Percentiles rank a stretch among this genome's conserved stretches.
phyloP scores from a whole-genome alignment of 2,329 filamentous ascomycete genomes.

The Rosellinia necatrix region DNA sequence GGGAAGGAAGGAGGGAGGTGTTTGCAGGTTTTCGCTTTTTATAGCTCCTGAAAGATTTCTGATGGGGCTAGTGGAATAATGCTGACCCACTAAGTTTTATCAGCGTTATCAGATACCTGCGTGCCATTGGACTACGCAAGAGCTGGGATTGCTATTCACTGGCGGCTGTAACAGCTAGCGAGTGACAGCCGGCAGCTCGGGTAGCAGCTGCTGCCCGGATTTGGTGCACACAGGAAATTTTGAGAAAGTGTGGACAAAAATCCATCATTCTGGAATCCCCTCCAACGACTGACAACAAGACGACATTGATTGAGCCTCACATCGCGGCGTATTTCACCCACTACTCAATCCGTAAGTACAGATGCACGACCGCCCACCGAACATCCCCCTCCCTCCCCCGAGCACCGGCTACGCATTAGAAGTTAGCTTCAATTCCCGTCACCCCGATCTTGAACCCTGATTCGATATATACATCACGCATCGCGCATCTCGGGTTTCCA shows the following conservation, averaged over 20 bases:
- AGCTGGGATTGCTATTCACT: too few species aligned
- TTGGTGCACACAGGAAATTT: constrained; percentile 33
- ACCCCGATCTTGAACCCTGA: neutral
- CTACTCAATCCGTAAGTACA: constrained; percentile 30
- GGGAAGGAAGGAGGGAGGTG: neutral
- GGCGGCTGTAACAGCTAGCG: neutral
- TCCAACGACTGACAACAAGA: constrained; percentile 30
- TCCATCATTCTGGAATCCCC: constrained; percentile 29
- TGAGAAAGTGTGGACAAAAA: constrained; percentile 32
- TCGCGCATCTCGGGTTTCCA: constrained; percentile 16
- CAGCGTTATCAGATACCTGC: neutral
- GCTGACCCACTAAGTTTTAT: neutral
- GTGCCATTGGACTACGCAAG: neutral
- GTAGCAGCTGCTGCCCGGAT: constrained; percentile 15
- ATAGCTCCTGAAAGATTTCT: constrained; percentile 14
- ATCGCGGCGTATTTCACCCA: constrained; percentile 19
- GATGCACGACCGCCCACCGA: constrained; percentile 3
- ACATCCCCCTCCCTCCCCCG: neutral
- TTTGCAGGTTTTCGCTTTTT: constrained; percentile 8
- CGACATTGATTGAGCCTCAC: constrained; percentile 28
- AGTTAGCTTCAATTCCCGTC: neutral
- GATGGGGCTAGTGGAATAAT: constrained; percentile 5
- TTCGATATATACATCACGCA: constrained; percentile 10
- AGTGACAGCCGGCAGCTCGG: constrained; percentile 13
- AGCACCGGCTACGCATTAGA: neutral